Evolutionary conservation across 495 filamentous ascomycete species (phyloP).

Genomic region (Penicillium canescens): DNA sequence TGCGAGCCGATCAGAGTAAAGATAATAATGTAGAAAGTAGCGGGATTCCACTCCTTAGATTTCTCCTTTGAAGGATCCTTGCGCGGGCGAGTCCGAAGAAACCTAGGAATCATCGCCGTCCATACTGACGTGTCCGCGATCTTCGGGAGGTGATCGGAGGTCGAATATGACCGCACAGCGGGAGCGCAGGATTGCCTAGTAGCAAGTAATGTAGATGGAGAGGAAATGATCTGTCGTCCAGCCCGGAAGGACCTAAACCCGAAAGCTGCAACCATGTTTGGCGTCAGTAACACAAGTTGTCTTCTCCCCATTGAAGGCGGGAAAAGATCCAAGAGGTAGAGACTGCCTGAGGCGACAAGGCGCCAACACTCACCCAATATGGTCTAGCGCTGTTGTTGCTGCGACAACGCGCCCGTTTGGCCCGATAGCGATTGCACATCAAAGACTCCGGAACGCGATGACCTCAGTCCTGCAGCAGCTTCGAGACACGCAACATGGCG

Average conservation of each 20-base stretch:
- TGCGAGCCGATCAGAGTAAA: slow-evolving; percentile 91
- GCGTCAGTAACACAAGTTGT: background rate
- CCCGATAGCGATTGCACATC: slow-evolving; percentile 29
- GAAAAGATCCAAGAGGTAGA: slow-evolving; percentile 7
- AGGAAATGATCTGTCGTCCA: background rate
- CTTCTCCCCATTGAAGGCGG: background rate
- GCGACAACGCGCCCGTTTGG: slow-evolving; percentile 36
- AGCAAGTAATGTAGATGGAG: background rate
- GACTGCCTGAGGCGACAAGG: slow-evolving; percentile 23
- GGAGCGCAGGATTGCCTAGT: slow-evolving; percentile 7
- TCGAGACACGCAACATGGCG: slow-evolving; percentile 30
- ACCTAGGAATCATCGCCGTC: slow-evolving; percentile 62
- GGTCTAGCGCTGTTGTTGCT: slow-evolving; percentile 37
- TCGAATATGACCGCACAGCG: slow-evolving; percentile 28
- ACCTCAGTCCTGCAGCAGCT: slow-evolving; percentile 18
- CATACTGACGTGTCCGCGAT: slow-evolving; percentile 69
- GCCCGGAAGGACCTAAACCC: slow-evolving; percentile 14
- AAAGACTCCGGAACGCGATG: slow-evolving; percentile 11
- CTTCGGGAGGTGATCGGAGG: slow-evolving; percentile 49
- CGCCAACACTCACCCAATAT: slow-evolving; percentile 15
- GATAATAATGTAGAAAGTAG: slow-evolving; percentile 89
- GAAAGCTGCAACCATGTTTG: slow-evolving; percentile 16
- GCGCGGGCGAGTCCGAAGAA: slow-evolving; percentile 39
- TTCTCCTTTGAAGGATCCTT: slow-evolving; percentile 42
- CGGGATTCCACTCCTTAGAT: slow-evolving; percentile 84